A percentile compares a stretch with the other conserved stretches of the same genome.
phyloP scores from a whole-genome alignment of 1,284 basidiomycete species.

The Phylloboletellus chloephorus region DNA sequence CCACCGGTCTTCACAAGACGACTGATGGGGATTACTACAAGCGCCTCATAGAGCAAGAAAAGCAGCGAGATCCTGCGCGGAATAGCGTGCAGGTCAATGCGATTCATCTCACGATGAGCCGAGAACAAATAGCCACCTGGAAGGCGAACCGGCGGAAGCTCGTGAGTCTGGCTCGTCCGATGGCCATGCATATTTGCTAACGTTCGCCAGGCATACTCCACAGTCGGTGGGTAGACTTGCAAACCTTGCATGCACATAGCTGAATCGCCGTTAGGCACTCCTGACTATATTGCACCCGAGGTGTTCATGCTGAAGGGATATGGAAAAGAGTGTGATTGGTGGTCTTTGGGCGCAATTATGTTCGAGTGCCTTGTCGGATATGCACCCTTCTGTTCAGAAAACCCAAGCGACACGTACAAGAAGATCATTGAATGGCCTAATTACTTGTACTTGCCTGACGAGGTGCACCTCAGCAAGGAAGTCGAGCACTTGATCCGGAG shows the following conservation, averaged over 20 bases:
- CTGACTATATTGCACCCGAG: slow-evolving; percentile 88
- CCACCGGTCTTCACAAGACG: slow-evolving; percentile 96
- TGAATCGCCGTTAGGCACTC: slow-evolving; percentile 33
- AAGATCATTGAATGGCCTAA: slow-evolving; percentile 96
- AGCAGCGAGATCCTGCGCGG: slow-evolving; percentile 55
- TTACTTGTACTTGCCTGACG: slow-evolving; percentile 92
- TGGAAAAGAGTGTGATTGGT: slow-evolving; percentile 98
- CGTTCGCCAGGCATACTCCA: slow-evolving; percentile 79
- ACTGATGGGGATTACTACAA: slow-evolving; percentile 96
- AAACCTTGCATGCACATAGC: not conserved
- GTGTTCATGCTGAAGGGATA: slow-evolving; percentile 98
- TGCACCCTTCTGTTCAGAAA: slow-evolving; percentile 97
- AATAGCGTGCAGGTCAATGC: slow-evolving; percentile 96
- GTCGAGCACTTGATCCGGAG: slow-evolving; percentile 87
- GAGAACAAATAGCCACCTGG: slow-evolving; percentile 96
- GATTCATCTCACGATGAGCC: slow-evolving; percentile 92
- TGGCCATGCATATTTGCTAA: slow-evolving; percentile 8
- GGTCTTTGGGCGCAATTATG: slow-evolving; percentile 96
- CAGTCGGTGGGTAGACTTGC: slow-evolving; percentile 66
- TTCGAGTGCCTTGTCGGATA: slow-evolving; percentile 98
- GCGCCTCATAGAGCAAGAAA: slow-evolving; percentile 69
- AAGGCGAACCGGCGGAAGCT: slow-evolving; percentile 97
- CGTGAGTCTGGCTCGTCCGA: slow-evolving; percentile 41
- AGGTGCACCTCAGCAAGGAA: slow-evolving; percentile 90
- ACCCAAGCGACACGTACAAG: slow-evolving; percentile 96